These are phyloP conservation scores for Picea abies DNA, from an alignment of 83 land plant species.

Conservation along the genomic window DNA sequence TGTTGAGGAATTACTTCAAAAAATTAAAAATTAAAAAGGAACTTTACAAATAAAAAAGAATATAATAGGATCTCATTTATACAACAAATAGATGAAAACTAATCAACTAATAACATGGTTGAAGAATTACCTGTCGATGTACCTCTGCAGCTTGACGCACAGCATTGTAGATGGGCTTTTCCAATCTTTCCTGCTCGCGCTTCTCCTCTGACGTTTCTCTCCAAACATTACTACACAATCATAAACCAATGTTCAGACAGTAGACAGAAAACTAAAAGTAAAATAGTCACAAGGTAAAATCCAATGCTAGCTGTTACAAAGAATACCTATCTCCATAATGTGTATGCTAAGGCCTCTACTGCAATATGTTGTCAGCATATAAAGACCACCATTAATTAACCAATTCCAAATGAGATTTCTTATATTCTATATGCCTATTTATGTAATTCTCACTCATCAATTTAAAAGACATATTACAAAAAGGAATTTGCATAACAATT, in stretches of 20 bases:
- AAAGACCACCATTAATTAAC: neutral
- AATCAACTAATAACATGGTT: neutral
- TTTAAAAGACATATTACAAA: neutral
- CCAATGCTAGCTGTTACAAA: neutral
- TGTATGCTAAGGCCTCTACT: neutral
- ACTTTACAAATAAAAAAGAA: constrained; percentile 4
- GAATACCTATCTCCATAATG: neutral
- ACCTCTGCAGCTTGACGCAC: constrained; percentile 98
- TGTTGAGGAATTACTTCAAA: neutral
- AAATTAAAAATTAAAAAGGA: neutral
- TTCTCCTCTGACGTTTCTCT: constrained; percentile 95
- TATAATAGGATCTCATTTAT: neutral
- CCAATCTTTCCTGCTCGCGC: constrained; percentile 88
- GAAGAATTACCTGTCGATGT: constrained; percentile 86
- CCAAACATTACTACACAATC: constrained; percentile 80
- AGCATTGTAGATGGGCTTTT: constrained; percentile 91
- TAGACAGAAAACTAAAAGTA: neutral
- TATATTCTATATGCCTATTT: neutral
- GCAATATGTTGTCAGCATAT: neutral
- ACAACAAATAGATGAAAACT: neutral
- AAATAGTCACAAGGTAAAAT: neutral
- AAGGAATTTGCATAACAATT: neutral
- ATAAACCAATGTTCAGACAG: neutral
- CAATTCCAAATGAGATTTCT: neutral
- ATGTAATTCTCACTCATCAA: neutral